Evolutionary conservation across 257 asterid genomes (phyloP).

Genomic region (Avicennia marina): DNA sequence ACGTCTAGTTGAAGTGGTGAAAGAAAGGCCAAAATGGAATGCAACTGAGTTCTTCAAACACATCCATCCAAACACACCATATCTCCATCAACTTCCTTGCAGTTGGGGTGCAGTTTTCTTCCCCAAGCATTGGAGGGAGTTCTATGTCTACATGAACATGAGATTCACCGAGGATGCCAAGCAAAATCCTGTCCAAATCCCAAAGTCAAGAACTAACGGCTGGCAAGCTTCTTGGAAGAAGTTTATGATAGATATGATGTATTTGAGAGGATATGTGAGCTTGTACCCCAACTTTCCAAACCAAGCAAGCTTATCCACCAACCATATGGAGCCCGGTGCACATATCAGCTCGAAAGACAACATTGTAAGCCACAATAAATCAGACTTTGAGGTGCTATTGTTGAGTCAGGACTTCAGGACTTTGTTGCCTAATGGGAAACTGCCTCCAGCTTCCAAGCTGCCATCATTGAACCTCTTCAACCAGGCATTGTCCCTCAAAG

Average conservation of each 20-base stretch:
- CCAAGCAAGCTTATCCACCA: conserved; percentile 89
- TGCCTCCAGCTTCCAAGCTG: conserved; percentile 81
- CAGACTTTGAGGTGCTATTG: conserved; percentile 86
- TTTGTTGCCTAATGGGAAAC: conserved; percentile 62
- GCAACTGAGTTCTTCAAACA: conserved; percentile 66
- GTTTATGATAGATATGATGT: conserved; percentile 93
- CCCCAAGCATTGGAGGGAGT: conserved; percentile 94
- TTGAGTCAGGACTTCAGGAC: conserved; percentile 58
- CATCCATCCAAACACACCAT: conserved; percentile 89
- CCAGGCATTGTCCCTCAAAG: conserved; percentile 79
- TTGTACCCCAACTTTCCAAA: conserved; percentile 88
- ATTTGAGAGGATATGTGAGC: conserved; percentile 76
- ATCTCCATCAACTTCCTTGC: conserved; percentile 92
- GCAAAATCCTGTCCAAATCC: conserved; percentile 86
- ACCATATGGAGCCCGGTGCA: conserved; percentile 97
- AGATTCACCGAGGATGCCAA: conserved; percentile 83
- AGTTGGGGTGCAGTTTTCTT: conserved; percentile 96
- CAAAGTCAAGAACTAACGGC: conserved; percentile 91
- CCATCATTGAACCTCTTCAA: conserved; percentile 79
- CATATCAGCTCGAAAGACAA: conserved; percentile 87
- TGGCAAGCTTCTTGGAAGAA: conserved; percentile 99
- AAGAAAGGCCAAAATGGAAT: conserved; percentile 94
- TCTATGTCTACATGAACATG: conserved; percentile 92
- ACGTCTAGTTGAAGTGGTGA: conserved; percentile 81
- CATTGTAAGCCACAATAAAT: conserved; percentile 61